Conservation (phyloP, 768 basidiomycete species). For the Pholiota conissans region DNA sequence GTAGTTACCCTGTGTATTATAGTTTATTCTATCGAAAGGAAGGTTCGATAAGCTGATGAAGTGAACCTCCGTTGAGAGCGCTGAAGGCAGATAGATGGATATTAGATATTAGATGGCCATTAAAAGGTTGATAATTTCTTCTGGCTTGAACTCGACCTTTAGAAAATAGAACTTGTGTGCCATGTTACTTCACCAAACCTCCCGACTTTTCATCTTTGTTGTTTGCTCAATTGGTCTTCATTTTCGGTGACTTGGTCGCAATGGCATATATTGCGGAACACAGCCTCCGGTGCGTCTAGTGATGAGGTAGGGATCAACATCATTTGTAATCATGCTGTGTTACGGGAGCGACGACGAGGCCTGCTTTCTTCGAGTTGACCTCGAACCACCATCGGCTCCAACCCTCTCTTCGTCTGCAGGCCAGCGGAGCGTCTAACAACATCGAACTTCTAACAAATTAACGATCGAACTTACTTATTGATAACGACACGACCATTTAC, state of each 20-base stretch:
- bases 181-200: too few species aligned
- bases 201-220: too few species aligned
- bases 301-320: constrained; percentile 9
- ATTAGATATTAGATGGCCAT: too few species aligned
- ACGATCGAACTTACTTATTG: constrained; percentile 6
- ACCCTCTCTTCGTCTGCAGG: constrained; percentile 29
- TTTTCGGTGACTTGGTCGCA: background rate
- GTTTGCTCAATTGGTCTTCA: too few species aligned
- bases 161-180: too few species aligned
- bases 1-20: background rate
- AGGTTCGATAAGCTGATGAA: background rate
- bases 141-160: too few species aligned
- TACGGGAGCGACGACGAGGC: background rate
- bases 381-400: constrained; percentile 20
- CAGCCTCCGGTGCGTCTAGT: background rate
- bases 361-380: constrained; percentile 21
- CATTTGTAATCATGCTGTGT: constrained; percentile 1
- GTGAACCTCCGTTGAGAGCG: background rate
- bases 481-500: constrained; percentile 12
- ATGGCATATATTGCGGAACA: background rate
- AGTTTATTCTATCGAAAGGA: background rate
- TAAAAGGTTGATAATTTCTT: too few species aligned
- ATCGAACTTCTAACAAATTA: constrained; percentile 1
- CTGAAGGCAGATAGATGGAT: background rate
- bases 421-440: constrained; percentile 23